Evolutionary conservation across 148 eudicot species (phyloP).

Genomic region (Amaranthus cruentus): DNA sequence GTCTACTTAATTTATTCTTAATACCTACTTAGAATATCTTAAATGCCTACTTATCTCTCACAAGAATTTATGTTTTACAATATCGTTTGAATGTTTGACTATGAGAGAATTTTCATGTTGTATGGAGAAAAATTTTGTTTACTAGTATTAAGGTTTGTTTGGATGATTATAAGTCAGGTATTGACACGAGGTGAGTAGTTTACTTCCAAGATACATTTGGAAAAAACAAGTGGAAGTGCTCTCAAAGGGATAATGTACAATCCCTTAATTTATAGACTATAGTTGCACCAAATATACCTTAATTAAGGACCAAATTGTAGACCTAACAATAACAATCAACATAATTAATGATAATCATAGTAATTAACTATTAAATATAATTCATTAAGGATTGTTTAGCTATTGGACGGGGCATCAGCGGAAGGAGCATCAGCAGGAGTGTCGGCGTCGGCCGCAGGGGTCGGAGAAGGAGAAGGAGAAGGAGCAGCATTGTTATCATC

Average conservation of each 20-base stretch:
- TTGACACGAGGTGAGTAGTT: background rate
- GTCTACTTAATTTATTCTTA: too few species aligned
- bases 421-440: constrained; percentile 4
- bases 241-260: background rate
- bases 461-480: constrained; percentile 32
- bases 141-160: too few species aligned
- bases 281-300: background rate
- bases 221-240: background rate
- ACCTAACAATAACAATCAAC: constrained; percentile 25
- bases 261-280: background rate
- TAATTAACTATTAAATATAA: background rate
- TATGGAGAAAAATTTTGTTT: too few species aligned
- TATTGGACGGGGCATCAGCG: constrained; percentile 8
- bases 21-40: too few species aligned
- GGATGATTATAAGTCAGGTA: too few species aligned
- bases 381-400: background rate
- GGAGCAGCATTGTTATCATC: constrained; percentile 30
- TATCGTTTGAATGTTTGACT: too few species aligned
- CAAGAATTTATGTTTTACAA: too few species aligned
- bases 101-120: too few species aligned
- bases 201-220: background rate
- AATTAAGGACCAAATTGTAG: constrained; percentile 5
- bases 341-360: background rate
- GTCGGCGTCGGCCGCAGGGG: constrained; percentile 15
- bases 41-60: too few species aligned